Base-by-base conservation (phyloP, 805 yeast species). In the Saturnispora saitoi region DNA sequence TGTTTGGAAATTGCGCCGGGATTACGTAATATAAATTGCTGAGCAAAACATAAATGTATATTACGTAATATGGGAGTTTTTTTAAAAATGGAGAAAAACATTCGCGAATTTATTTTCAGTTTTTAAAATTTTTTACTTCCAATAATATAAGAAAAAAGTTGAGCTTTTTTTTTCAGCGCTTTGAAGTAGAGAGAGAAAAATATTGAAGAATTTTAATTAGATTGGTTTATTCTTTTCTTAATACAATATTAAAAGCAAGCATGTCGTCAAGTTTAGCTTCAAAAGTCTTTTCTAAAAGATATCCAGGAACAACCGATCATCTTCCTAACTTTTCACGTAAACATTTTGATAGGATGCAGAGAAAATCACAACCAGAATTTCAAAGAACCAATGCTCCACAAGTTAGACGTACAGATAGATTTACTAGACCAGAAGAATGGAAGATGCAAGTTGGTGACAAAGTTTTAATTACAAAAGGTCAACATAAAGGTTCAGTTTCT, bases 381-480 rank as follows among this genome's bases (percentile, higher is more conserved):
- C 54, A 63, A 20, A 50, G 60, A 50, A 54, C 62, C 7, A 58
- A 57, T 43, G 56, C 50, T 11, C 49, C 53, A 26, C 57, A 57
- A 24, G 67, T 69, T 15, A 64, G 65, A 3, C 62, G 61, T 39
- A 59, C 61, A 12, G 61, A 65, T 39, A 53, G 60, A 47, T 62
- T 53, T 51, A 73, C 73, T 56, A 68, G 70, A 14, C 69, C 76
- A 31, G 70, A 71, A 51, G 74, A 83, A 42, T 75, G 84, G 70
- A 81, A 78, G 42, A 80, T 78, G 54, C 70, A 81, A 42, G 79
- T 78, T 20, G 95, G 95, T 19, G 96, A 87, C 66, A 70, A 83
- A 52, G 95, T 86, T 2, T 76, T 87, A 60, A 72, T 88, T 24
- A 70, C 78, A 26, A 74, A 73, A 45, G 97, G 97, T 17, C 71